Evolutionary conservation across 768 basidiomycete species (phyloP), one percentile per base, ranked within the genome.

Genomic region (Heimioporus sp.): DNA sequence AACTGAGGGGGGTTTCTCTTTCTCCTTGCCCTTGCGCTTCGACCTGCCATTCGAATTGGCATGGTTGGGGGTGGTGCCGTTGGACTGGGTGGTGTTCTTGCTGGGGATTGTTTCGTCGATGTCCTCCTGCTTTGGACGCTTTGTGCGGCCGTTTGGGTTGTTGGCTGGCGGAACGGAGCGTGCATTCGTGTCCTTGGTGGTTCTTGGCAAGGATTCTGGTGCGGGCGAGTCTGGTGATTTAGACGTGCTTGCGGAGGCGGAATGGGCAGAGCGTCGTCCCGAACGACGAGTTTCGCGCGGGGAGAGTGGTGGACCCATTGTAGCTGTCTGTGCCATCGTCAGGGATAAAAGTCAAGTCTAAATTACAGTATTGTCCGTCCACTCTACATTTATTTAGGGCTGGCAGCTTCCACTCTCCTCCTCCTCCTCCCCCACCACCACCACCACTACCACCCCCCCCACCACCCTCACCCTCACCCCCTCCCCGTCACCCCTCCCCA

Each of bases 251-350:
- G 82, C 77, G 17, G 86, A 87, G 28, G 76, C 73, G 39, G 86
- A 85, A 41, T 82, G 85, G 5, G 76, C 80, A 52, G 85, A 84
- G 51, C 87, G 87, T 60, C 88, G 75, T 39, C 85, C 87, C 58
- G 88, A 90, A 57, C 88, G 85, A 60, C 88, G 77, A 46, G 86
- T 85, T 71, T 90, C 88, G 64, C 85, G 76, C 38, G 86, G 87
- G 52, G 87, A 87, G 44, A 85, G 78, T 7, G 87, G 87, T 13
- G 87, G 87, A 42, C 86, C 87, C 87, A 90, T 90, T 46, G 79
- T 69, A 43, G 80, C 79, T 43, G 80, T 73, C 66, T 85, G 84
- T 47, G 85, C 80, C 87, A 87, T 83, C 56, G 54, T 49, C 37
- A 43, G 49, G 54, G 51, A 47, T 48, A 53, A 54, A 35, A 49